Conservation (phyloP, 768 basidiomycete genomes). For the Suillus paluster region DNA sequence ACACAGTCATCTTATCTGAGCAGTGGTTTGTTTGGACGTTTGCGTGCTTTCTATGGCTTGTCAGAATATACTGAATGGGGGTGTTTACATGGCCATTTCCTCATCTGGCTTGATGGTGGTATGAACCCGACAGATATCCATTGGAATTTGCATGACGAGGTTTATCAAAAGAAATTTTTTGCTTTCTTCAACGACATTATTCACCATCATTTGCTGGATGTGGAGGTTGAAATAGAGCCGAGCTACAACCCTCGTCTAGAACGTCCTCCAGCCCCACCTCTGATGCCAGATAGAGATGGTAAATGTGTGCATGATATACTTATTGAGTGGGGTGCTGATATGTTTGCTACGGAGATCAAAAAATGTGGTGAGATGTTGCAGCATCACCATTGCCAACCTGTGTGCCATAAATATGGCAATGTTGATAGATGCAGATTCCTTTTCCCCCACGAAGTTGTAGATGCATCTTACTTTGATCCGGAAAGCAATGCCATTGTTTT, state of each 20-base stretch:
- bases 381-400: slow-evolving; percentile 19
- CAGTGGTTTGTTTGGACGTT: slow-evolving; percentile 37
- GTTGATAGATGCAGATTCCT: slow-evolving; percentile 31
- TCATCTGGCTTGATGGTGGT: slow-evolving; percentile 34
- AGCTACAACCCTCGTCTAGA: slow-evolving; percentile 27
- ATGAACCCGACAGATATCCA: slow-evolving; percentile 39
- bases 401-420: slow-evolving; percentile 39
- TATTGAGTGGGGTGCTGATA: slow-evolving; percentile 15
- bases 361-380: slow-evolving; percentile 27
- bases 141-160: slow-evolving; percentile 10
- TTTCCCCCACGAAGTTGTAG: slow-evolving; percentile 39
- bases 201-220: slow-evolving; percentile 31
- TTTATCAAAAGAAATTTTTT: slow-evolving; percentile 26
- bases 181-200: slow-evolving; percentile 38
- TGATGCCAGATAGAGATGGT: too few species aligned
- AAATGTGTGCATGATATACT: neutral
- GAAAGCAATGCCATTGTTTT: slow-evolving; percentile 36
- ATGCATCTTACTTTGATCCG: slow-evolving; percentile 32
- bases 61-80: slow-evolving; percentile 32
- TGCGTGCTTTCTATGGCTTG: slow-evolving; percentile 36
- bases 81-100: slow-evolving; percentile 37
- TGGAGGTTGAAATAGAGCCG: slow-evolving; percentile 21
- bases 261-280: slow-evolving; percentile 19
- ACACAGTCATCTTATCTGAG: neutral
- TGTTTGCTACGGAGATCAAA: slow-evolving; percentile 23